These are phyloP conservation scores for Roridomyces roridus DNA, from an alignment of 768 basidiomycete species.

Conservation along the genomic window DNA sequence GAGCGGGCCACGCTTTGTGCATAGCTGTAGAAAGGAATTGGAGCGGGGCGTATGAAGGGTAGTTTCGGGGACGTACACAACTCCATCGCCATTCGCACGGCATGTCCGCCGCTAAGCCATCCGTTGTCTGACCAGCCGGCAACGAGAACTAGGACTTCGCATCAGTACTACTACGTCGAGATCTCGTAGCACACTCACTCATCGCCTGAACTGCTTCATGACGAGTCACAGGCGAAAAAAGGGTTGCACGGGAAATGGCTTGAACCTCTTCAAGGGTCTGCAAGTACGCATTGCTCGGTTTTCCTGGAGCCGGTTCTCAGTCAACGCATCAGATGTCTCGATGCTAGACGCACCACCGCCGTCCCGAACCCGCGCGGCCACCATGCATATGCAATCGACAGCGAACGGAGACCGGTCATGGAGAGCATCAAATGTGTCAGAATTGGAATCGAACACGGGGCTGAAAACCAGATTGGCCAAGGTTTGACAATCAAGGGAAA, in stretches of 20 bases:
- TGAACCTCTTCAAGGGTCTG: conserved; percentile 87
- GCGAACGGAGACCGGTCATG: conserved; percentile 93
- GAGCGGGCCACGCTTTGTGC: conserved; percentile 90
- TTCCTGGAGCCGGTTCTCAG: conserved; percentile 52
- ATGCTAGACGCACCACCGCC: conserved; percentile 72
- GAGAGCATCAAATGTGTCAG: conserved; percentile 88
- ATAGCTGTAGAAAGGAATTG: conserved; percentile 56
- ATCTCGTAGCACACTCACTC: conserved; percentile 60
- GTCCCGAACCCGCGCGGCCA: conserved; percentile 88
- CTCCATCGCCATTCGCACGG: conserved; percentile 97
- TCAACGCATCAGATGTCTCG: not conserved
- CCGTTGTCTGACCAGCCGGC: conserved; percentile 96
- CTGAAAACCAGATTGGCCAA: conserved; percentile 31
- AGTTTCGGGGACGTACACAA: conserved; percentile 60
- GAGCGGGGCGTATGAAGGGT: not conserved
- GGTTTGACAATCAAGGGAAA: conserved; percentile 27
- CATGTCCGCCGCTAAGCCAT: conserved; percentile 95
- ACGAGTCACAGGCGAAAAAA: conserved; percentile 86
- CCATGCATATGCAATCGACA: conserved; percentile 92
- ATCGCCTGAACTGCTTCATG: conserved; percentile 93
- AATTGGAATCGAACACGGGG: conserved; percentile 81
- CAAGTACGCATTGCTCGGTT: conserved; percentile 74
- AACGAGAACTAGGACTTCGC: conserved; percentile 66
- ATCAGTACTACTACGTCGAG: not conserved
- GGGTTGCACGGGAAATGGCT: conserved; percentile 79